Evolutionary conservation across 768 basidiomycete genomes (phyloP).

Genomic region (Mycena rebaudengoi): DNA sequence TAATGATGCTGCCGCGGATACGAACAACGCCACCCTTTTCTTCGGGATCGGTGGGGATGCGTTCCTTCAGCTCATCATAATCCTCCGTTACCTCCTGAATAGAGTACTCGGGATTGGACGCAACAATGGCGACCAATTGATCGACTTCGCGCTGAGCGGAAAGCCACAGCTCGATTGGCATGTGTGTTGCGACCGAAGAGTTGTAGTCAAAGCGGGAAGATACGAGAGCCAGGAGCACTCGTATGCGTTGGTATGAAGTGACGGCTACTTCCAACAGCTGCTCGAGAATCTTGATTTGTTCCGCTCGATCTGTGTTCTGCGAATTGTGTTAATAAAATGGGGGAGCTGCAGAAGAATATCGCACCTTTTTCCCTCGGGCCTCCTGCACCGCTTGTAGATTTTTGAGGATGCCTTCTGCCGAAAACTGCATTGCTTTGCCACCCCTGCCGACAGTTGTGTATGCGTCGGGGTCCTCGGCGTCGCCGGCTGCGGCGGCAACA

Average conservation of each 20-base stretch:
- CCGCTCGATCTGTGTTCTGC: slow-evolving; percentile 95
- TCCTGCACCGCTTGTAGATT: slow-evolving; percentile 91
- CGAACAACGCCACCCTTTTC: slow-evolving; percentile 80
- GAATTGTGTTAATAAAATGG: slow-evolving; percentile 6
- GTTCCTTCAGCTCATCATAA: slow-evolving; percentile 90
- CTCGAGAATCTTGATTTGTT: slow-evolving; percentile 93
- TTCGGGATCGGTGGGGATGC: slow-evolving; percentile 64
- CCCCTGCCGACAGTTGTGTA: slow-evolving; percentile 94
- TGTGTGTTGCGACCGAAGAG: slow-evolving; percentile 82
- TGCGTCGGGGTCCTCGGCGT: slow-evolving; percentile 65
- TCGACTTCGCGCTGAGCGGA: slow-evolving; percentile 90
- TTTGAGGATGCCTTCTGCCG: slow-evolving; percentile 90
- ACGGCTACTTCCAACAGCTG: slow-evolving; percentile 85
- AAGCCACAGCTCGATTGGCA: slow-evolving; percentile 93
- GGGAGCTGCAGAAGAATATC: slow-evolving; percentile 22
- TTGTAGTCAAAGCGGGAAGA: slow-evolving; percentile 98
- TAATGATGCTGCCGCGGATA: slow-evolving; percentile 95
- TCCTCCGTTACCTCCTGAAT: slow-evolving; percentile 90
- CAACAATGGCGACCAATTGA: slow-evolving; percentile 82
- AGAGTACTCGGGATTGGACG: slow-evolving; percentile 75
- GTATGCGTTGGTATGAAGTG: slow-evolving; percentile 92
- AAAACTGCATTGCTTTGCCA: slow-evolving; percentile 83
- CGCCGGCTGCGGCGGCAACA: slow-evolving; percentile 42
- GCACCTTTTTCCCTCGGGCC: slow-evolving; percentile 94
- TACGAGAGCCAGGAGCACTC: slow-evolving; percentile 92